Conservation (phyloP, 805 yeast species). For the Tetrapisispora taiwanensis region DNA sequence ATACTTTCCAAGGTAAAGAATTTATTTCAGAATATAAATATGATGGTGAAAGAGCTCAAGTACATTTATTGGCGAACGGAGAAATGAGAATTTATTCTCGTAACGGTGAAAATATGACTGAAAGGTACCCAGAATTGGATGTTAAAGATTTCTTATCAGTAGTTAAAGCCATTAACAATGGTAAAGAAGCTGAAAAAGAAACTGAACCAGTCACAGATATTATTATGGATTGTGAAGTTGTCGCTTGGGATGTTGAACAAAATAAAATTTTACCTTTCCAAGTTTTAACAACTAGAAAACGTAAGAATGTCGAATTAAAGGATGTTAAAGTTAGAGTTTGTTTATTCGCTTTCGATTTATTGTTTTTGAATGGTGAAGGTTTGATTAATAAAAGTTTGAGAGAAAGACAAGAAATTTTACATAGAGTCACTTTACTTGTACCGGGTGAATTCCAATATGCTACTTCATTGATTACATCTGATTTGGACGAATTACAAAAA, state of each 20-base stretch:
- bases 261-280: slow-evolving; percentile 89
- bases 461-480: slow-evolving; percentile 56
- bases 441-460: slow-evolving; percentile 81
- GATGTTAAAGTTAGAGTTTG: slow-evolving; percentile 89
- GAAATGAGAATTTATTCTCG: slow-evolving; percentile 74
- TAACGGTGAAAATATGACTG: slow-evolving; percentile 95
- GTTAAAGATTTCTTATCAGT: slow-evolving; percentile 47
- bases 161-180: neutral
- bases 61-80: slow-evolving; percentile 63
- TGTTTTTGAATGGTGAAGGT: slow-evolving; percentile 65
- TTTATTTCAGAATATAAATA: slow-evolving; percentile 96
- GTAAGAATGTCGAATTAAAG: slow-evolving; percentile 81
- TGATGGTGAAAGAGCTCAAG: slow-evolving; percentile 96
- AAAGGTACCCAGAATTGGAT: slow-evolving; percentile 85
- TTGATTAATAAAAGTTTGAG: slow-evolving; percentile 54
- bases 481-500: slow-evolving; percentile 61
- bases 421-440: slow-evolving; percentile 45
- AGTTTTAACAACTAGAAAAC: slow-evolving; percentile 81
- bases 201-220: slow-evolving; percentile 37
- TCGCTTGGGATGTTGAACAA: slow-evolving; percentile 82
- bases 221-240: slow-evolving; percentile 93
- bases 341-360: slow-evolving; percentile 80
- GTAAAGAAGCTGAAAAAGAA: slow-evolving; percentile 7
- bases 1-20: slow-evolving; percentile 70
- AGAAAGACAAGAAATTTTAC: slow-evolving; percentile 58